A percentile compares a stretch with the other conserved stretches of the same genome.
These are phyloP conservation scores for Colletotrichum zoysiae DNA, from an alignment of 2,329 filamentous ascomycete species.

Conservation along the genomic window DNA sequence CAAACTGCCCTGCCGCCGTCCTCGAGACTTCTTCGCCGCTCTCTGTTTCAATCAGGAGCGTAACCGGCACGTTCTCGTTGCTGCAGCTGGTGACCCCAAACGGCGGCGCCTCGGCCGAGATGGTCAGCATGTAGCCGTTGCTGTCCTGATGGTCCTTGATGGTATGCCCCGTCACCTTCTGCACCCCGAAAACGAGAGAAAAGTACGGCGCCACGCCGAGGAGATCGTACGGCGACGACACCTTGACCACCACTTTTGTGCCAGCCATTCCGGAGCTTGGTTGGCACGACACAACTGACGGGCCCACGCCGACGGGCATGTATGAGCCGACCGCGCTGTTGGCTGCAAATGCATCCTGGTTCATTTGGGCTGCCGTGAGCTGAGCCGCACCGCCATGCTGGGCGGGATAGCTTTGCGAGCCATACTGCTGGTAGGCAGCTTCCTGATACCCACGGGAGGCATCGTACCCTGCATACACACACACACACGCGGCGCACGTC, in stretches of 20 bases:
- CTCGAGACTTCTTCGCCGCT: constrained; percentile 66
- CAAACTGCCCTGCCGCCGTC: constrained; percentile 60
- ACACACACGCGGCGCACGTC: background rate
- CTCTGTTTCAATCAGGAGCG: constrained; percentile 65
- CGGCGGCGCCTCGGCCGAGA: constrained; percentile 79
- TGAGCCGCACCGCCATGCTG: constrained; percentile 57
- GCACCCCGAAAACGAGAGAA: constrained; percentile 82
- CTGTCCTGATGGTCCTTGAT: constrained; percentile 70
- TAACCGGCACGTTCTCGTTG: constrained; percentile 66
- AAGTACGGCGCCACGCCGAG: constrained; percentile 69
- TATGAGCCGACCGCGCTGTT: constrained; percentile 76
- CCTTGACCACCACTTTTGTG: constrained; percentile 78
- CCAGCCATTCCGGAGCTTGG: constrained; percentile 77
- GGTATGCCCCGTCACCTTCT: constrained; percentile 74
- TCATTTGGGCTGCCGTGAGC: constrained; percentile 63
- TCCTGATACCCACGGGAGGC: constrained; percentile 72
- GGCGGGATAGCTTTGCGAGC: constrained; percentile 60
- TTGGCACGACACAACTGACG: constrained; percentile 76
- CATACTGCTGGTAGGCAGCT: constrained; percentile 66
- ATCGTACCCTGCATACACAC: constrained; percentile 63
- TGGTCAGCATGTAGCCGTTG: constrained; percentile 76
- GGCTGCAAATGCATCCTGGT: constrained; percentile 68
- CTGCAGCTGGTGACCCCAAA: constrained; percentile 63
- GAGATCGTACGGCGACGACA: constrained; percentile 82
- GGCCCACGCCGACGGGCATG: constrained; percentile 63